A percentile compares a stretch with the other conserved stretches of the same genome.
Conservation (phyloP, 2,329 filamentous ascomycete species). For the Botrytis medusae region DNA sequence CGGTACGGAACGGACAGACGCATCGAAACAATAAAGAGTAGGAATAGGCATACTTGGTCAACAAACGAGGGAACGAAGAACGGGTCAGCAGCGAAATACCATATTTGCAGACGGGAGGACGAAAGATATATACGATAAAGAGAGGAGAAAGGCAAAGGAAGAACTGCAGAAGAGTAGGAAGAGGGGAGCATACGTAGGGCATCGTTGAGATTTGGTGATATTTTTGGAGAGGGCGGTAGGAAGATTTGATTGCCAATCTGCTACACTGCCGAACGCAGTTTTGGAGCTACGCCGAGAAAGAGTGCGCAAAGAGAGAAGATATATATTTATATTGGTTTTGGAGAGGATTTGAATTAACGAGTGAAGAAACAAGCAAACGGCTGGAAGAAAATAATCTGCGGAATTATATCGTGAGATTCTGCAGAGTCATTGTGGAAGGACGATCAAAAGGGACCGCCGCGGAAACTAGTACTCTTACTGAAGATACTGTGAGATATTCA, state of each 20-base stretch:
- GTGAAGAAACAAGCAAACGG: background rate
- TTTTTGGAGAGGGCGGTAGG: background rate
- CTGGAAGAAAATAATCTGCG: background rate
- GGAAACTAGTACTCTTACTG: background rate
- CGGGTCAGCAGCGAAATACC: background rate
- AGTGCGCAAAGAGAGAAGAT: background rate
- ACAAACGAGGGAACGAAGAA: constrained; percentile 1
- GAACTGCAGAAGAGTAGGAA: background rate
- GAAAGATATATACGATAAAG: background rate
- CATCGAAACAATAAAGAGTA: background rate
- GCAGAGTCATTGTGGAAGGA: background rate
- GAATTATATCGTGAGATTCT: background rate
- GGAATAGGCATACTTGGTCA: background rate
- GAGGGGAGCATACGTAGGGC: background rate
- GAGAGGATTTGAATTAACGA: background rate
- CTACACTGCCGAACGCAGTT: background rate
- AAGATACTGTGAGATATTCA: constrained; percentile 3
- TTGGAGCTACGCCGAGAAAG: background rate
- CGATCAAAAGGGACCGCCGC: background rate
- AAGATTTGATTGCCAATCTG: background rate
- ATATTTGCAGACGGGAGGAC: background rate
- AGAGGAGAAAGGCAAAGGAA: background rate
- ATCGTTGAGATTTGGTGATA: background rate
- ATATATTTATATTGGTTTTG: background rate
- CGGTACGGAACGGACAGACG: background rate